A percentile compares a stretch with the other conserved stretches of the same genome.
These are phyloP conservation scores for Saprolegnia parasitica DNA, from an alignment of 352 stramenopile species.

Conservation along the genomic window DNA sequence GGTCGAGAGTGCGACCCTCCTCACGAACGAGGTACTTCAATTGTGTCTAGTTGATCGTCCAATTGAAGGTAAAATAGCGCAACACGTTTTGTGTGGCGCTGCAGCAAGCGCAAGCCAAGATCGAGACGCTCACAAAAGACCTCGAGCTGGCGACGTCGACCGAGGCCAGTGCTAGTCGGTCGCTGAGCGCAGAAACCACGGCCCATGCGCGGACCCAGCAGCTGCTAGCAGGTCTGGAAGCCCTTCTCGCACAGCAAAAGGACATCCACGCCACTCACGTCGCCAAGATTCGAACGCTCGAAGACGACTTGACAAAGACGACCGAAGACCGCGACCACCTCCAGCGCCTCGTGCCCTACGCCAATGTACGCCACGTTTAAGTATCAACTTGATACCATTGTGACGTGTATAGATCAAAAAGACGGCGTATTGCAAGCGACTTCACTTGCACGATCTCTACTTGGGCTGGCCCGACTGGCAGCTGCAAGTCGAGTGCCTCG, in stretches of 20 bases:
- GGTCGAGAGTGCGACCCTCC: not conserved
- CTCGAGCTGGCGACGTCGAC: not conserved
- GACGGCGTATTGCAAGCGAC: constrained; percentile 6
- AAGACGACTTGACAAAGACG: not conserved
- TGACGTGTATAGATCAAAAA: constrained; percentile 19
- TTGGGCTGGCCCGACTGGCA: constrained; percentile 23
- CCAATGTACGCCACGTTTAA: not conserved
- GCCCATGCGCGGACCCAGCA: constrained; percentile 7
- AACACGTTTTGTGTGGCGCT: constrained; percentile 22
- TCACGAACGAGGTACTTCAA: not conserved
- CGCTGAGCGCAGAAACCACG: constrained; percentile 4
- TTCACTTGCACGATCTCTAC: constrained; percentile 24
- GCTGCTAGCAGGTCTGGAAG: constrained; percentile 11
- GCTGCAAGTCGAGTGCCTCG: constrained; percentile 17
- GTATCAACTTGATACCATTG: not conserved
- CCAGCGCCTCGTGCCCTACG: constrained; percentile 17
- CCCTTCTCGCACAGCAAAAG: not conserved
- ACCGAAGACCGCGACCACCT: constrained; percentile 17
- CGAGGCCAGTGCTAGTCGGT: not conserved
- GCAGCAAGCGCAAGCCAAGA: constrained; percentile 7
- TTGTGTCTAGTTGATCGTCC: too few species aligned
- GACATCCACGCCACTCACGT: not conserved
- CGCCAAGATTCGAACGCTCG: not conserved
- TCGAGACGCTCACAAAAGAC: not conserved
- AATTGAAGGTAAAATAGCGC: constrained; percentile 2